phyloP scores from a whole-genome alignment of 2,329 filamentous ascomycete species.

The Stachybotrys chlorohalonatus region DNA sequence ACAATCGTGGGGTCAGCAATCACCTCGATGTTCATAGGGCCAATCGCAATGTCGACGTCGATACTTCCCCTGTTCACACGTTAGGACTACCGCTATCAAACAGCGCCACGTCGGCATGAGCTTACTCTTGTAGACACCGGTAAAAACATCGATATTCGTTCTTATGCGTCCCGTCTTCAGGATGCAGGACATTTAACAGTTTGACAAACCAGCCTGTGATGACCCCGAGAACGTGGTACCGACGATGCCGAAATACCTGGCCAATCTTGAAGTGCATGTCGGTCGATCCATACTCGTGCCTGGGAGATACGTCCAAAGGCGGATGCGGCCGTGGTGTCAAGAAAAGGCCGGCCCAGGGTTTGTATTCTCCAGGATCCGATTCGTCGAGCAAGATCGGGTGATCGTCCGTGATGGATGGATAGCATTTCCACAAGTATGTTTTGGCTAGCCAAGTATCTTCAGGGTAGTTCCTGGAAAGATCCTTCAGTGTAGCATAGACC shows the following conservation, averaged over 20 bases:
- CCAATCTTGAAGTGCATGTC: slow-evolving; percentile 54
- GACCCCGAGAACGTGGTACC: slow-evolving; percentile 71
- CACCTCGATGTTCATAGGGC: slow-evolving; percentile 66
- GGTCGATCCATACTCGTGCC: neutral
- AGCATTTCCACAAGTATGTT: slow-evolving; percentile 39
- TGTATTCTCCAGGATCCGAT: neutral
- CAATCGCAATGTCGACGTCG: slow-evolving; percentile 1
- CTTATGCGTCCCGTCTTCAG: neutral
- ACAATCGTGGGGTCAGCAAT: slow-evolving; percentile 39
- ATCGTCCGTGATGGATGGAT: neutral
- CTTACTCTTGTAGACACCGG: slow-evolving; percentile 63
- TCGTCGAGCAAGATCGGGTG: neutral
- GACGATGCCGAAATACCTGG: slow-evolving; percentile 73
- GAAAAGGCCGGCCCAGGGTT: neutral
- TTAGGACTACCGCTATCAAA: neutral
- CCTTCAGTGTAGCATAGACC: neutral
- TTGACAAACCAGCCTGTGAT: slow-evolving; percentile 72
- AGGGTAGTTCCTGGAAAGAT: slow-evolving; percentile 24
- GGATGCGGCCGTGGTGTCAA: neutral
- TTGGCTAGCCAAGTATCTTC: slow-evolving; percentile 67
- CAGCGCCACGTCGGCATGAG: neutral
- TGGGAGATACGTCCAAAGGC: neutral
- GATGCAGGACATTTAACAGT: neutral
- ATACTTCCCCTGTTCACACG: neutral
- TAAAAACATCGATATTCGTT: slow-evolving; percentile 36